Percentiles rank a stretch among this genome's conserved stretches.
These are phyloP conservation scores for Fusarium pininemorale DNA, from an alignment of 2,329 filamentous ascomycete genomes.

Conservation along the genomic window DNA sequence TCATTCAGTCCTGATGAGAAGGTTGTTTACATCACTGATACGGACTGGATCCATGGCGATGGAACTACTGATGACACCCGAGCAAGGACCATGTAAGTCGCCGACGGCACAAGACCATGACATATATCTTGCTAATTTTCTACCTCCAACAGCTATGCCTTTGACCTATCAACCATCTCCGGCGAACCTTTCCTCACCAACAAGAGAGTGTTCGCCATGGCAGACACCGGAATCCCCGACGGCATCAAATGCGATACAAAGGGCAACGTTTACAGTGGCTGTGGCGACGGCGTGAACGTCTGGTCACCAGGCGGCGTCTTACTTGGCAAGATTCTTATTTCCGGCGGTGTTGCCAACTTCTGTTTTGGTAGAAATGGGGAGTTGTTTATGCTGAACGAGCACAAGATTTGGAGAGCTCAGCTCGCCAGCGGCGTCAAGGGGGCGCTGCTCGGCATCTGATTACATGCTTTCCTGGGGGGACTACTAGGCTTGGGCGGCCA, in stretches of 20 bases:
- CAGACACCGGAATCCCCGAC: conserved; percentile 57
- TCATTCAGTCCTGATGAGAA: conserved; percentile 57
- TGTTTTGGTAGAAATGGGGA: conserved; percentile 56
- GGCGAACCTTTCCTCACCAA: conserved; percentile 55
- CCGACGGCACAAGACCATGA: accelerated
- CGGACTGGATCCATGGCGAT: conserved; percentile 47
- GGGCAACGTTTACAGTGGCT: conserved; percentile 61
- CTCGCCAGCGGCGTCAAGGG: conserved; percentile 25
- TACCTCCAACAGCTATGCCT: conserved; percentile 44
- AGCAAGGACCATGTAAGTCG: conserved; percentile 41
- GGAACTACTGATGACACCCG: conserved; percentile 43
- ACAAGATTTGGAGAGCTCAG: conserved; percentile 51
- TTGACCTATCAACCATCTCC: conserved; percentile 43
- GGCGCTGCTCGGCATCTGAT: conserved; percentile 25
- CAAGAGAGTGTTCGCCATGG: conserved; percentile 60
- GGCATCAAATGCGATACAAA: conserved; percentile 57
- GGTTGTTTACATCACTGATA: conserved; percentile 57
- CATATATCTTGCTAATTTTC: neutral
- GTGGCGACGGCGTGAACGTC: conserved; percentile 59
- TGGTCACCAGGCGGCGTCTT: conserved; percentile 57
- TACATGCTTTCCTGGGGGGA: neutral
- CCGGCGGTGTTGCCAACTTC: conserved; percentile 57
- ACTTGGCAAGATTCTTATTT: conserved; percentile 55
- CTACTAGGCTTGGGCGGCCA: neutral
- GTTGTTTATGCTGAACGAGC: conserved; percentile 59